Percentiles rank a stretch among this genome's conserved stretches.
These are phyloP conservation scores for Avena insularis DNA, from an alignment of 176 grass and related monocot genomes.

Conservation along the genomic window DNA sequence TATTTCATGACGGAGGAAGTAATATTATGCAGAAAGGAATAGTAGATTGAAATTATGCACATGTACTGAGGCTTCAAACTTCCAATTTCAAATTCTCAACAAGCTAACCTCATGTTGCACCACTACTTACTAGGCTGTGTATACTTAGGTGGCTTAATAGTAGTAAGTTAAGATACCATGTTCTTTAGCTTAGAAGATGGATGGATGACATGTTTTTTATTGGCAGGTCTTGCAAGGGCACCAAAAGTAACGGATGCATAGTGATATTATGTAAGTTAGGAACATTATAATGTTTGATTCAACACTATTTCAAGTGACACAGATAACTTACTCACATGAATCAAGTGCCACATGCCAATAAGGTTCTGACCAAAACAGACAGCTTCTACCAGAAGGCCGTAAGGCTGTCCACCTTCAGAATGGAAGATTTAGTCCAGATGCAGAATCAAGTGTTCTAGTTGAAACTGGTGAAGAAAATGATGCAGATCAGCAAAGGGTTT, in stretches of 20 bases:
- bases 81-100: not conserved
- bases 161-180: not conserved
- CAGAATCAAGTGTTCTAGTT: slow-evolving; percentile 16
- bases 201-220: not conserved
- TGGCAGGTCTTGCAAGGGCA: not conserved
- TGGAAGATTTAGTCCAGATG: not conserved
- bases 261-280: not conserved
- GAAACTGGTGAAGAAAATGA: slow-evolving; percentile 1
- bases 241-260: not conserved
- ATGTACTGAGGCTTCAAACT: not conserved
- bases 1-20: too few species aligned
- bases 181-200: not conserved
- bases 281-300: slow-evolving; percentile 20
- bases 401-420: not conserved
- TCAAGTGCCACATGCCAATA: not conserved
- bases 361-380: not conserved
- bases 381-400: not conserved
- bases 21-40: not conserved
- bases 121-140: not conserved
- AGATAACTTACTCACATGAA: not conserved
- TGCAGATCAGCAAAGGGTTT: not conserved
- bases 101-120: not conserved
- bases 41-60: not conserved
- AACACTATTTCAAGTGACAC: not conserved
- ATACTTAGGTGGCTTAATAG: not conserved